Evolutionary conservation across 768 basidiomycete species (phyloP).

Genomic region (Gymnopilus dilepis): DNA sequence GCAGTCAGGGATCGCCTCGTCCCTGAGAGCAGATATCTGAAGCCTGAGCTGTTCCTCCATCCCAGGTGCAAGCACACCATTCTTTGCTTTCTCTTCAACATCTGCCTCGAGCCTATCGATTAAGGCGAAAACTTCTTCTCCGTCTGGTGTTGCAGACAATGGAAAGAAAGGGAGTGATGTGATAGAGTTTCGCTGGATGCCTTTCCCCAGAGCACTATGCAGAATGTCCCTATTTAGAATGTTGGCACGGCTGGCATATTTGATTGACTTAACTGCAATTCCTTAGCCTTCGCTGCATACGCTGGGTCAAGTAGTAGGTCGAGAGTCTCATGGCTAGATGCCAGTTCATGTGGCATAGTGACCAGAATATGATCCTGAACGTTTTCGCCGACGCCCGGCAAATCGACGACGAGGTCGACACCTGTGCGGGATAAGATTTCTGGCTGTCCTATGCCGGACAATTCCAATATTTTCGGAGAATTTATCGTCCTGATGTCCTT

Average conservation of each 20-base stretch:
- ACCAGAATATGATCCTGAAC: slow-evolving; percentile 20
- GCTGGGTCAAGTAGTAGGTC: slow-evolving; percentile 48
- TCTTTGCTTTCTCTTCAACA: slow-evolving; percentile 29
- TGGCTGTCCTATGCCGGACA: slow-evolving; percentile 59
- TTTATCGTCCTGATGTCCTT: slow-evolving; percentile 17
- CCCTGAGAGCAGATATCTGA: slow-evolving; percentile 35
- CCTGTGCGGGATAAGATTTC: slow-evolving; percentile 50
- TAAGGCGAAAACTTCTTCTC: slow-evolving; percentile 21
- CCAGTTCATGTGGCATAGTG: slow-evolving; percentile 16
- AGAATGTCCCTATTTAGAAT: background rate
- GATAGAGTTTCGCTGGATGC: slow-evolving; percentile 30
- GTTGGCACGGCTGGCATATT: too few relatives aligned
- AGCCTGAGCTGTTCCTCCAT: slow-evolving; percentile 46
- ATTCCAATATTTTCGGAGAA: slow-evolving; percentile 58
- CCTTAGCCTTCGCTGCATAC: slow-evolving; percentile 43
- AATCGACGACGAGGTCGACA: slow-evolving; percentile 47
- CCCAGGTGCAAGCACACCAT: slow-evolving; percentile 32
- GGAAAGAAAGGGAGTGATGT: slow-evolving; percentile 36
- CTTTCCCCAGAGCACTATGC: slow-evolving; percentile 30
- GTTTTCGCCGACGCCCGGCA: slow-evolving; percentile 65
- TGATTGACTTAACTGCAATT: slow-evolving; percentile 18
- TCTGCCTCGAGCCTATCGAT: slow-evolving; percentile 29
- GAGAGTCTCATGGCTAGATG: slow-evolving; percentile 35
- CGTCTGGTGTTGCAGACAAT: slow-evolving; percentile 23
- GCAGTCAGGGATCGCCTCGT: slow-evolving; percentile 30